Conservation (phyloP, 2,329 filamentous ascomycete genomes). For the Lasiodiplodia gonubiensis region DNA sequence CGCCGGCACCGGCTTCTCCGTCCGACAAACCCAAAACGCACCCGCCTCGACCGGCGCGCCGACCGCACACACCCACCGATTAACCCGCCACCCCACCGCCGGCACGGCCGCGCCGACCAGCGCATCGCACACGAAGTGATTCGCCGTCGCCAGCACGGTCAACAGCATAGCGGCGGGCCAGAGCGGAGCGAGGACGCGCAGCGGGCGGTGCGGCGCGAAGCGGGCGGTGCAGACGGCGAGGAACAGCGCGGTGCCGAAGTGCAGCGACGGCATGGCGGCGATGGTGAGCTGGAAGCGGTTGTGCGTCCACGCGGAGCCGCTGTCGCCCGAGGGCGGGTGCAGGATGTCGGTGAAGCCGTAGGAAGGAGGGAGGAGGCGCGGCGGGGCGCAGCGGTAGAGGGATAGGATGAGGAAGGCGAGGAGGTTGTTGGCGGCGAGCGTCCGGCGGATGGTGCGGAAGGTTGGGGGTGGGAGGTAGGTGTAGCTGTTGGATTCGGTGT, state of each 20-base stretch:
- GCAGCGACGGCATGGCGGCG: conserved; percentile 57
- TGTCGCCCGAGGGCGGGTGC: conserved; percentile 37
- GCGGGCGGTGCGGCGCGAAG: conserved; percentile 50
- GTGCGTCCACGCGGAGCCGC: conserved; percentile 47
- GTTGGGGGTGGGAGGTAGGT: conserved; percentile 50
- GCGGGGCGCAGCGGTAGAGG: conserved; percentile 56
- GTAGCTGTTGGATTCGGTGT: not conserved
- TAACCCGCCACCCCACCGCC: conserved; percentile 43
- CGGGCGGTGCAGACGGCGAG: conserved; percentile 44
- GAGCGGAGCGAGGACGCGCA: conserved; percentile 47
- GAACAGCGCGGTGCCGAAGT: conserved; percentile 53
- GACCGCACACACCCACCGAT: conserved; percentile 8
- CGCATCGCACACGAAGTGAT: conserved; percentile 49
- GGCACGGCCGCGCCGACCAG: conserved; percentile 45
- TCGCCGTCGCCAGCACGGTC: conserved; percentile 51
- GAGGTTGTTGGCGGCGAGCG: conserved; percentile 56
- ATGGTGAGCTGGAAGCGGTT: conserved; percentile 56
- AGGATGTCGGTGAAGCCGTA: conserved; percentile 58
- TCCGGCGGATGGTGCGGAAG: conserved; percentile 53
- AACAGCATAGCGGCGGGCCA: conserved; percentile 54
- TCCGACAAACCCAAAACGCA: conserved; percentile 32
- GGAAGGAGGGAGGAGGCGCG: conserved; percentile 53
- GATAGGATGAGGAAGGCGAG: conserved; percentile 57
- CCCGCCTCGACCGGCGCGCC: conserved; percentile 31
- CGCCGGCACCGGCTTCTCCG: conserved; percentile 33